phyloP scores from a whole-genome alignment of 2,329 filamentous ascomycete species.

The Ophiostoma populinum region DNA sequence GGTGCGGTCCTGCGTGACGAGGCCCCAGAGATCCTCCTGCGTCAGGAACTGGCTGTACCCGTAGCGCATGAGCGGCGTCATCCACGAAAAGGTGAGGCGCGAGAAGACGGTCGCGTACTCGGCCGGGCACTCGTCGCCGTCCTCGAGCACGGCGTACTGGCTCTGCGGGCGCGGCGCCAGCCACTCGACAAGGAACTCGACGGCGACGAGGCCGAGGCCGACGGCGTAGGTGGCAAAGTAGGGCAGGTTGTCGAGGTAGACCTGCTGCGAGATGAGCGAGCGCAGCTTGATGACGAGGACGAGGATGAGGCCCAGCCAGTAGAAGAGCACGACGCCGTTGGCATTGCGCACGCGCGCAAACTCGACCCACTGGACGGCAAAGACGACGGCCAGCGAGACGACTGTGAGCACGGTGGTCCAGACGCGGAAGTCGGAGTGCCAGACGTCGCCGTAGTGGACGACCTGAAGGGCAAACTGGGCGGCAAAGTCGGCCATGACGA shows the following conservation, averaged over 20 bases:
- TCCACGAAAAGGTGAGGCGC: conserved; percentile 87
- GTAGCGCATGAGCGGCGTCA: conserved; percentile 94
- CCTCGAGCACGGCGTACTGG: conserved; percentile 37
- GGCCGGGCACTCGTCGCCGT: conserved; percentile 50
- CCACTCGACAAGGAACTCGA: conserved; percentile 70
- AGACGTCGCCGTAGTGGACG: conserved; percentile 47
- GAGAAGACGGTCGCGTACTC: conserved; percentile 94
- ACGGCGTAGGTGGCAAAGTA: conserved; percentile 67
- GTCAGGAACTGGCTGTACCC: conserved; percentile 86
- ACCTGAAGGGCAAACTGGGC: conserved; percentile 65
- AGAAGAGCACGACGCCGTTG: conserved; percentile 78
- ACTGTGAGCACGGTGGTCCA: conserved; percentile 62
- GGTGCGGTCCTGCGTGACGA: conserved; percentile 67
- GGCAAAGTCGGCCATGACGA: conserved; percentile 49
- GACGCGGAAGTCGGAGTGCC: conserved; percentile 70
- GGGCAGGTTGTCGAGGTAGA: conserved; percentile 45
- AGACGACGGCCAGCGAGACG: conserved; percentile 56
- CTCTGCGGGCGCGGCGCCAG: conserved; percentile 58
- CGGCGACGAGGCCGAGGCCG: conserved; percentile 49
- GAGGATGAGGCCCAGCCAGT: conserved; percentile 77
- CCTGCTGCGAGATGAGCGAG: conserved; percentile 63
- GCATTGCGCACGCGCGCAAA: conserved; percentile 68
- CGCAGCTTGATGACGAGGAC: conserved; percentile 68
- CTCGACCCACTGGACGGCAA: conserved; percentile 70
- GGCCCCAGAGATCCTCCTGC: conserved; percentile 88